phyloP scores from a whole-genome alignment of 192 early-diverging fungal genomes.

The Backusella morwellensis region DNA sequence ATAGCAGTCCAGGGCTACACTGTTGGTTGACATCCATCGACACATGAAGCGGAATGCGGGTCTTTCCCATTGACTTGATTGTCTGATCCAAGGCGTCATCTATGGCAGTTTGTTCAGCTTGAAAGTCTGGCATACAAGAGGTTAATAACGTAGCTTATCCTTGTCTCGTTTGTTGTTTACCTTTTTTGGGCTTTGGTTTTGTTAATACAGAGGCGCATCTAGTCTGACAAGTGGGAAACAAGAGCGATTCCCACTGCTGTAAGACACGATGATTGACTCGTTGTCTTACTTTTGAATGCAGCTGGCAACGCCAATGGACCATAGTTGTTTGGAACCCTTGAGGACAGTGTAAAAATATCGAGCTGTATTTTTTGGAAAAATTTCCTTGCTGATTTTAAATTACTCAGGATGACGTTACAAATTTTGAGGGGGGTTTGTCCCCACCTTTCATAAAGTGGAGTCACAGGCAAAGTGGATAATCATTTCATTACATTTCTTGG shows the following conservation, averaged over 20 bases:
- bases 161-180: not conserved
- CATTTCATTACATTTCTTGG: too few species aligned
- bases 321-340: slow-evolving; percentile 7
- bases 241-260: not conserved
- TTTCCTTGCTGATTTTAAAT: not conserved
- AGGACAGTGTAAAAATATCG: not conserved
- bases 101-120: not conserved
- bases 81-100: slow-evolving; percentile 4
- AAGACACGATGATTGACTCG: not conserved
- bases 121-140: not conserved
- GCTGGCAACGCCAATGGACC: slow-evolving; percentile 10
- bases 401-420: not conserved
- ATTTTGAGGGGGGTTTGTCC: not conserved
- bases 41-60: slow-evolving; percentile 12
- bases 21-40: slow-evolving; percentile 2
- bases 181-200: not conserved
- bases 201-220: not conserved
- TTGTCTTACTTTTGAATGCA: slow-evolving; percentile 14
- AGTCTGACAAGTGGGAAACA: slow-evolving; percentile 2
- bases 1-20: not conserved
- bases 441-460: not conserved
- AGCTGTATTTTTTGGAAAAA: not conserved
- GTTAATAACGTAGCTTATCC: not conserved
- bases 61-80: not conserved
- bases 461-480: not conserved